Percentiles rank a stretch among this genome's conserved stretches.
phyloP scores from a whole-genome alignment of 495 filamentous ascomycete genomes.

The Aspergillus affinis region DNA sequence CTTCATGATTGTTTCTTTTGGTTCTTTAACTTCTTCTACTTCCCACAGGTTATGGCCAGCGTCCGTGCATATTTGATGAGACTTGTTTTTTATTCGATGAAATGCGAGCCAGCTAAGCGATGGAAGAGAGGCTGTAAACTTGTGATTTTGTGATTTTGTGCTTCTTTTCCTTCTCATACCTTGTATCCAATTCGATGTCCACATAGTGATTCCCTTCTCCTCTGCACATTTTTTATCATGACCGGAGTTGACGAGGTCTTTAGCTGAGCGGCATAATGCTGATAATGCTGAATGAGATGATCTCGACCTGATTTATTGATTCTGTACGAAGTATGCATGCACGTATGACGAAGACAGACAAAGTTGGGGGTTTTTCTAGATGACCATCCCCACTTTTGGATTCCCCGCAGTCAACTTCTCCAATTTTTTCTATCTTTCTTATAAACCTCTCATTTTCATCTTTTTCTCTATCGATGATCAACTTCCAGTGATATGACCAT shows the following conservation, averaged over 20 bases:
- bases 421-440: not conserved
- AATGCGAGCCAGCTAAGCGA: slow-evolving; percentile 3
- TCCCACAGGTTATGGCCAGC: slow-evolving; percentile 11
- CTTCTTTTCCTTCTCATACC: slow-evolving; percentile 12
- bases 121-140: slow-evolving; percentile 16
- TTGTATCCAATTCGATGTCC: slow-evolving; percentile 20
- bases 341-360: not conserved
- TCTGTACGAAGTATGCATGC: no score
- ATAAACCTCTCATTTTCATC: not conserved
- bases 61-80: slow-evolving; percentile 3
- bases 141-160: slow-evolving; percentile 7
- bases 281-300: not conserved
- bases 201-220: slow-evolving; percentile 24
- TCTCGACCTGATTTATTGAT: no score
- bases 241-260: no score
- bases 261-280: not conserved
- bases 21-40: slow-evolving; percentile 7
- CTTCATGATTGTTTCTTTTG: slow-evolving; percentile 16
- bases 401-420: not conserved
- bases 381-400: not conserved
- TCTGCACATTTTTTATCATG: slow-evolving; percentile 14
- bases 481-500: slow-evolving; percentile 1
- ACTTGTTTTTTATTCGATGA: slow-evolving; percentile 6
- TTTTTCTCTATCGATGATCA: not conserved
- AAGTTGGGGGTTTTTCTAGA: slow-evolving; percentile 2